phyloP scores from a whole-genome alignment of 75 land plant species.

The Larix kaempferi region DNA sequence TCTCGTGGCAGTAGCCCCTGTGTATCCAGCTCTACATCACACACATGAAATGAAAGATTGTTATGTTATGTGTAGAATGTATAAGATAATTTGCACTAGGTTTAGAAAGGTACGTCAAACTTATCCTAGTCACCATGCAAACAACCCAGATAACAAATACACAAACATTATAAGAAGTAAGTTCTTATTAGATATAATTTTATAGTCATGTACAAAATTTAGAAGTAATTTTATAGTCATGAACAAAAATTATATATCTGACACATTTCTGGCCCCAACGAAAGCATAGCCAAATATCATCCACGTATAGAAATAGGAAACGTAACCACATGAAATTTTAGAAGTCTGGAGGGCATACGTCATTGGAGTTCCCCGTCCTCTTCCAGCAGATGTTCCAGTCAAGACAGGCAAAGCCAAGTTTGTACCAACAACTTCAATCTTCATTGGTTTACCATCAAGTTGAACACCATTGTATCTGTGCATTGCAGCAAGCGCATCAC shows the following conservation, averaged over 20 bases:
- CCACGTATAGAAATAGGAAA: too few relatives aligned
- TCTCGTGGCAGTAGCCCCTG: conserved; percentile 1
- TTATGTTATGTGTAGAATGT: background rate
- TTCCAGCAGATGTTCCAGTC: conserved; percentile 4
- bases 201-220: too few relatives aligned
- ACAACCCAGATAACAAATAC: too few relatives aligned
- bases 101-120: too few relatives aligned
- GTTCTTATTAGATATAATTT: too few relatives aligned
- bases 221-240: too few relatives aligned
- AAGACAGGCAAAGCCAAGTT: conserved; percentile 17
- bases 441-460: conserved; percentile 45
- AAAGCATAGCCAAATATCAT: too few relatives aligned
- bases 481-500: conserved; percentile 39
- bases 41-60: background rate
- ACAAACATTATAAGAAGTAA: too few relatives aligned
- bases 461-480: conserved; percentile 48
- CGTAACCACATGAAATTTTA: background rate
- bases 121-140: too few relatives aligned
- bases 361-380: conserved; percentile 7
- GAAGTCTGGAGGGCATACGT: background rate
- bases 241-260: too few relatives aligned
- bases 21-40: conserved; percentile 1
- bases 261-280: too few relatives aligned
- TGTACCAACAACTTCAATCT: conserved; percentile 36
- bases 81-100: background rate